Percentiles rank a stretch among this genome's conserved stretches.
These are phyloP conservation scores for Metschnikowia bowlesiae DNA, from an alignment of 805 yeast genomes.

Conservation along the genomic window DNA sequence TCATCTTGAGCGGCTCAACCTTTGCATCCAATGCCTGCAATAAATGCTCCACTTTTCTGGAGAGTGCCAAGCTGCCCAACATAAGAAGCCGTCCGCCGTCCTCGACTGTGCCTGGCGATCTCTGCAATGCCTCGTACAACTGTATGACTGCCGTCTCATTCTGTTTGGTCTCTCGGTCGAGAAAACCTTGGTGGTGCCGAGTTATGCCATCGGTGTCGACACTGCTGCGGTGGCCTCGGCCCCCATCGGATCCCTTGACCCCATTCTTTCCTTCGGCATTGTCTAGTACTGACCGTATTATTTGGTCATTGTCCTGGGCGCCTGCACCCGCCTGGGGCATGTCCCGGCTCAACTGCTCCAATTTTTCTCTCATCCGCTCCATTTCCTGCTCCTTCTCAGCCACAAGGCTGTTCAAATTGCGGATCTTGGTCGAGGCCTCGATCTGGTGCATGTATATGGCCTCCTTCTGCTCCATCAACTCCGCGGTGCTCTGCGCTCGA, in stretches of 20 bases:
- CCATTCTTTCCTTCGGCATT: not conserved
- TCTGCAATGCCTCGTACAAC: conserved; percentile 2
- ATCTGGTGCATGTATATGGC: not conserved
- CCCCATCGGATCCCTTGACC: not conserved
- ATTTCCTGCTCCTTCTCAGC: not conserved
- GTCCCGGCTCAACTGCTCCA: not conserved
- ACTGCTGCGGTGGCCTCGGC: not conserved
- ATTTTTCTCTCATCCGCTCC: not conserved
- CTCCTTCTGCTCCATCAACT: conserved; percentile 1
- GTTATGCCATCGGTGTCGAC: too few species aligned
- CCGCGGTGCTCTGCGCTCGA: not conserved
- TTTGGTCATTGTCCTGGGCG: not conserved
- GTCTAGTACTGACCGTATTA: not conserved
- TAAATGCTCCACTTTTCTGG: not conserved
- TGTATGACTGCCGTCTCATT: not conserved
- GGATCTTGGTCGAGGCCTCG: not conserved
- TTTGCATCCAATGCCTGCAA: conserved; percentile 1
- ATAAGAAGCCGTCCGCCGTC: not conserved
- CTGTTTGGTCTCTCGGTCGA: not conserved
- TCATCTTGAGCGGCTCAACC: not conserved
- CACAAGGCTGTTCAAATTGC: not conserved
- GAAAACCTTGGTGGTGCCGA: not conserved
- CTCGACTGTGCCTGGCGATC: not conserved
- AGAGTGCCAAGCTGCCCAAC: not conserved
- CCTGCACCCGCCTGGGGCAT: not conserved